Base-by-base conservation (phyloP, 257 asterid species). In the Lantana camara region DNA sequence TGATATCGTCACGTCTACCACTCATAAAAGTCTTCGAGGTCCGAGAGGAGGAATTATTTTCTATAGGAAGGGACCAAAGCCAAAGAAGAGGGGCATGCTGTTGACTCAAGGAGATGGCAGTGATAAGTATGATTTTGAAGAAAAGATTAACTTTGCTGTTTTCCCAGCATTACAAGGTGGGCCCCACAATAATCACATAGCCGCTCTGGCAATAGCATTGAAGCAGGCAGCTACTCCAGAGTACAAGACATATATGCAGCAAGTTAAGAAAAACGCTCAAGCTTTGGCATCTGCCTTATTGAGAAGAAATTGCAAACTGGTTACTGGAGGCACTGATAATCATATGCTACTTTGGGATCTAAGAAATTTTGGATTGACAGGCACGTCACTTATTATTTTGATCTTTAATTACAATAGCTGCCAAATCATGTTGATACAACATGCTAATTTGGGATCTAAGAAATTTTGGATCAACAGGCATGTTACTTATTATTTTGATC, bases 1-100 rank as follows among this genome's bases (percentile, higher is more conserved):
- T 73, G 94, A 90, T 70, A 51, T 90, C 48, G 94, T 90, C 60
- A 90, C 97, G 52, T 83, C 97, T 38, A 90, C 97, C 15, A 90
- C 97, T 11, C 97, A 90, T 70, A 87, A 90, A 78, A 90, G 97
- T 83, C 97, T 90, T 19, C 82, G 97, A 60, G 97, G 97, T 64
- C 97, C 97, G 6, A 83, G 96, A 60, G 96, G 95, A 42, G 97
- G 97, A 49, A 90, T 90, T 60, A 87, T 90, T 53, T 90, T 87
- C 68, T 90, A 69, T 49, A 82, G 95, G 81, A 90, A 90, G 80
- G 96, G 97, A 32, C 77, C 84, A 46, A 90, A 85, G 61, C 90
- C 88, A 15, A 82, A 77, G 77, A 87, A 88, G 81, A 83, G 87
- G 69, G 90, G 89, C 69, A 75, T 75, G 82, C 90, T 83, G 68